Conservation (phyloP, 768 basidiomycete species). For the Auricularia heimuer region DNA sequence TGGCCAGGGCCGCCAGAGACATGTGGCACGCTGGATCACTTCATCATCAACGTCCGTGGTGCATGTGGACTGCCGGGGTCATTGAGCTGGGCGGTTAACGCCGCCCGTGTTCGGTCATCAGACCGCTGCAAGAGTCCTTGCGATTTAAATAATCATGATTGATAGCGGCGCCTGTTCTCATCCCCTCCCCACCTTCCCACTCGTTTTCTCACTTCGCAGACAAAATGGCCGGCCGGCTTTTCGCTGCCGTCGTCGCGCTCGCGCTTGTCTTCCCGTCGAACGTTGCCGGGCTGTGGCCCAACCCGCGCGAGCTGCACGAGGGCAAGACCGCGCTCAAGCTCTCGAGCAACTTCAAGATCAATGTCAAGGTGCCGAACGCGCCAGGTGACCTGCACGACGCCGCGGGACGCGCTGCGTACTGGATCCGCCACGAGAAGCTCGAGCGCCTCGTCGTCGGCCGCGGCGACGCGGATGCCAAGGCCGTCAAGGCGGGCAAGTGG, state of each 20-base stretch:
- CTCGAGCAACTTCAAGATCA: conserved; percentile 41
- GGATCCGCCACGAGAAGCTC: conserved; percentile 44
- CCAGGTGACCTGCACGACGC: conserved; percentile 54
- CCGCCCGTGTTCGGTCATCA: too few relatives aligned
- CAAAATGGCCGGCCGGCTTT: not conserved
- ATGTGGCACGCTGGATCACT: too few relatives aligned
- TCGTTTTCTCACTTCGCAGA: not conserved
- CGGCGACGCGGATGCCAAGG: conserved; percentile 35
- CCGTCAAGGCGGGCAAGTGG: conserved; percentile 29
- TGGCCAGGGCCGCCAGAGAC: too few relatives aligned
- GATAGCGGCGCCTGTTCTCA: too few relatives aligned
- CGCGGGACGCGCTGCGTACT: conserved; percentile 35
- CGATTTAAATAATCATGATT: too few relatives aligned
- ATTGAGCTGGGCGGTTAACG: too few relatives aligned
- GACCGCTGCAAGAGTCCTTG: too few relatives aligned
- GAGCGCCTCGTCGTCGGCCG: conserved; percentile 50
- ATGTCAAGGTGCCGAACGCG: conserved; percentile 30
- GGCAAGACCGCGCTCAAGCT: conserved; percentile 38
- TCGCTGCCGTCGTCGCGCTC: conserved; percentile 1
- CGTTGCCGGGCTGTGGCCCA: conserved; percentile 26
- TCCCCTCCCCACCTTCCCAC: not conserved
- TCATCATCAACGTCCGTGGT: too few relatives aligned
- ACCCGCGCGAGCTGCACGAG: conserved; percentile 24
- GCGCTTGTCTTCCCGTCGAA: conserved; percentile 1
- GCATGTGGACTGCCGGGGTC: too few relatives aligned